Base-by-base conservation (phyloP, 352 stramenopile species). In the Pythium guiyangense region DNA sequence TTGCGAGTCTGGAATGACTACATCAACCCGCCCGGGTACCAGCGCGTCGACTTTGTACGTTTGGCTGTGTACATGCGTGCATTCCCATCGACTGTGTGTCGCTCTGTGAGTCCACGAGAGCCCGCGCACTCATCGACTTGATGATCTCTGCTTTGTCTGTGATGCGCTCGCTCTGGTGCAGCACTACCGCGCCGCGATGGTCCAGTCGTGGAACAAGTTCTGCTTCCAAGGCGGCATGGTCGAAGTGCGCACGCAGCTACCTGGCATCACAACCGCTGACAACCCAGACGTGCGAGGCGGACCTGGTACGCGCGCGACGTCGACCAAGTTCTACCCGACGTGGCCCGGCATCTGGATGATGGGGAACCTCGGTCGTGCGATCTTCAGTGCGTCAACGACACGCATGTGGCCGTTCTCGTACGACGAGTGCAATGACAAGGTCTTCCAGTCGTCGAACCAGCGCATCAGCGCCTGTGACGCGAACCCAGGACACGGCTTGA, bases 331-430 rank as follows among this genome's bases (percentile, higher is more conserved):
- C 62, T 92, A 92, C 62, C 81, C 82, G 37, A 88, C 80, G 51
- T 37, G 31, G 31, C 31, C 31, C 4, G 31, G 31, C 6, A 37
- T 37, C 31, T 37, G 31, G 31, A 37, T 37, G 31, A 37, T 37
- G 31, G 31, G 31, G 31, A 37, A 37, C 31, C 31, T 37, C 31
- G 31, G 31, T 37, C 31, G 31, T 9, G 31, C 31, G 31, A 37
- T 37, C 31, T 37, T 37, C 31, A 37, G 31, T 10, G 85, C 77
- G 0, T 97, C 84, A 0, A 98, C 92, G 22, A 91, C 90, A 48
- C 89, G 94, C 54, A 92, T 98, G 62, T 99, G 96, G 96, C 96
- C 96, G 2, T 99, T 94, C 78, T 97, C 84, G 46, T 98, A 97
- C 67, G 77, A 98, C 61, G 75, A 79, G 46, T 99, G 96, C 62